These are phyloP conservation scores for Aspergillus sp. DNA, from an alignment of 2,329 filamentous ascomycete genomes.

Conservation along the genomic window DNA sequence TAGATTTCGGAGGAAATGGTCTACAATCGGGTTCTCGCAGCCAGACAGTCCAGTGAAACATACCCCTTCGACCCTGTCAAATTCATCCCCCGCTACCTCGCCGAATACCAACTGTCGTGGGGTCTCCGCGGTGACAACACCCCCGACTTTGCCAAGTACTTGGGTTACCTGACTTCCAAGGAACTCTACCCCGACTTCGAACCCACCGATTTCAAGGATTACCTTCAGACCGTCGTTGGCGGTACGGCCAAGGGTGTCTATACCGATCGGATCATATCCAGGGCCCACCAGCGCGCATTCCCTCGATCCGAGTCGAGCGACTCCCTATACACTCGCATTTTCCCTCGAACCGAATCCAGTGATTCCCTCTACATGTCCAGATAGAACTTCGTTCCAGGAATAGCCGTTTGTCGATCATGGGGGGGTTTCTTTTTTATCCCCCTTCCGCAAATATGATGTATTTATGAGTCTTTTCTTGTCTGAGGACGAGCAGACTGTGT, in stretches of 20 bases:
- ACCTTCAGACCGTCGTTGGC: slow-evolving; percentile 34
- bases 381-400: slow-evolving; percentile 11
- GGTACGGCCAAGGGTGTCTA: slow-evolving; percentile 36
- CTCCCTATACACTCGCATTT: slow-evolving; percentile 29
- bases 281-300: slow-evolving; percentile 31
- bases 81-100: slow-evolving; percentile 29
- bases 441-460: neutral
- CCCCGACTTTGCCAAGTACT: slow-evolving; percentile 47
- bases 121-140: slow-evolving; percentile 49
- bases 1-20: slow-evolving; percentile 31
- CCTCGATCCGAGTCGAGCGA: slow-evolving; percentile 31
- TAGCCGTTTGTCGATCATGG: neutral
- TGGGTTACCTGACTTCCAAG: slow-evolving; percentile 48
- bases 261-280: slow-evolving; percentile 29
- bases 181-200: slow-evolving; percentile 50
- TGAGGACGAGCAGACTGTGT: neutral
- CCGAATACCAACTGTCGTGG: slow-evolving; percentile 43
- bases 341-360: slow-evolving; percentile 30
- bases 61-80: slow-evolving; percentile 32
- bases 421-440: neutral
- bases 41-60: slow-evolving; percentile 28
- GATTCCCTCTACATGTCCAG: slow-evolving; percentile 29
- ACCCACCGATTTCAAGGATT: slow-evolving; percentile 34
- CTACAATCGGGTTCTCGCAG: slow-evolving; percentile 26
- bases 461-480: slow-evolving; percentile 1